phyloP scores from a whole-genome alignment of 2,329 filamentous ascomycete species.

The Penicillium olsonii region DNA sequence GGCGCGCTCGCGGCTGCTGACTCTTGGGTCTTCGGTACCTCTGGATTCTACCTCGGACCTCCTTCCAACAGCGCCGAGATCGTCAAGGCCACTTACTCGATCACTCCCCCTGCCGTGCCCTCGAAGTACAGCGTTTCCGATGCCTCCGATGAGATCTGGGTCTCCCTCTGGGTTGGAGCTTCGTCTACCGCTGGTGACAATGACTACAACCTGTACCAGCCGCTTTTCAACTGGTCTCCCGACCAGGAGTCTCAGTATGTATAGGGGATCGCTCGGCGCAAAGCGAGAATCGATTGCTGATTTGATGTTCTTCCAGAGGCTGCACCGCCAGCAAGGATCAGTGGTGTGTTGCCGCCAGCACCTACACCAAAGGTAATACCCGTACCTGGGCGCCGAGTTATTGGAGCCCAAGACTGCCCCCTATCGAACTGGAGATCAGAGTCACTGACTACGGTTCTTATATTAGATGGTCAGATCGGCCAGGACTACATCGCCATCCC shows the following conservation, averaged over 20 bases:
- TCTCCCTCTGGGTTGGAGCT: slow-evolving; percentile 21
- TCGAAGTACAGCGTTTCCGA: slow-evolving; percentile 3
- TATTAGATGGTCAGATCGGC: slow-evolving; percentile 15
- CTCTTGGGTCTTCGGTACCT: slow-evolving; percentile 19
- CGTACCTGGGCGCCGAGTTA: background rate
- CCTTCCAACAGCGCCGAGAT: slow-evolving; percentile 16
- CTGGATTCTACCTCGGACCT: slow-evolving; percentile 20
- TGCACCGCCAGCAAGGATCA: slow-evolving; percentile 14
- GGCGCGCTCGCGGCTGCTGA: slow-evolving; percentile 11
- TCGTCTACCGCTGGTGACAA: slow-evolving; percentile 10
- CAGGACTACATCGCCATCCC: slow-evolving; percentile 19
- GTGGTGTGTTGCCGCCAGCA: slow-evolving; percentile 24
- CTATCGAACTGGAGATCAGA: background rate
- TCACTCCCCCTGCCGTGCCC: slow-evolving; percentile 16
- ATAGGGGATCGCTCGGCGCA: background rate
- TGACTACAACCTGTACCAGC: slow-evolving; percentile 17
- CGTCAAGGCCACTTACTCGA: slow-evolving; percentile 21
- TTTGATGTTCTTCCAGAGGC: slow-evolving; percentile 4
- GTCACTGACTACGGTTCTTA: background rate
- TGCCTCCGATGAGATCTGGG: slow-evolving; percentile 15
- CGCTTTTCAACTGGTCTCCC: slow-evolving; percentile 21
- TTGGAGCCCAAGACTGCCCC: too few species aligned
- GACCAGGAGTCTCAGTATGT: slow-evolving; percentile 21
- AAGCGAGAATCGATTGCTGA: background rate
- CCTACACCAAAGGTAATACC: slow-evolving; percentile 18